A percentile compares a stretch with the other conserved stretches of the same genome.
These are phyloP conservation scores for Globisporangium paddicum DNA, from an alignment of 352 stramenopile species.

Conservation along the genomic window DNA sequence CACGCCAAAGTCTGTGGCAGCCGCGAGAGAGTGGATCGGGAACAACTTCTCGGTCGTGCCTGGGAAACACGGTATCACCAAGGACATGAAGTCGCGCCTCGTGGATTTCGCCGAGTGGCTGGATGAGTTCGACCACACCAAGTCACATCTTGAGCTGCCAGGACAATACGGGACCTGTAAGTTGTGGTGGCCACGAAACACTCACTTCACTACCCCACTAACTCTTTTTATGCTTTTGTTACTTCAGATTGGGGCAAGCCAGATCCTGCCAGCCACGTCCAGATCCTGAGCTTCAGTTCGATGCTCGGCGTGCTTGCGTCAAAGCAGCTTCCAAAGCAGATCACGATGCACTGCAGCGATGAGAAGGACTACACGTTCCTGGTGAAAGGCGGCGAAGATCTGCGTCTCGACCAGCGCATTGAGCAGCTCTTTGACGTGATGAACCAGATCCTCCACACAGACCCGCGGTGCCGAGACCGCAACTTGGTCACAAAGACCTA, in stretches of 20 bases:
- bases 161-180: slow-evolving; percentile 74
- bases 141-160: slow-evolving; percentile 59
- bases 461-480: slow-evolving; percentile 60
- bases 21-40: slow-evolving; percentile 62
- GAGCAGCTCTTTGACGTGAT: slow-evolving; percentile 91
- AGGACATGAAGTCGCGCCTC: slow-evolving; percentile 79
- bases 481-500: slow-evolving; percentile 73
- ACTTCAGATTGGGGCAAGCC: slow-evolving; percentile 67
- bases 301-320: slow-evolving; percentile 76
- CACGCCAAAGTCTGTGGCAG: slow-evolving; percentile 43
- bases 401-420: slow-evolving; percentile 90
- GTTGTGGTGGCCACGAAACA: slow-evolving; percentile 11
- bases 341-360: slow-evolving; percentile 79
- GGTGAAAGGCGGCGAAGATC: slow-evolving; percentile 90
- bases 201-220: too few relatives aligned
- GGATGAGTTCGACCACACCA: slow-evolving; percentile 76
- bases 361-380: slow-evolving; percentile 82
- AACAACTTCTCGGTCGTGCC: slow-evolving; percentile 70
- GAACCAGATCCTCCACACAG: slow-evolving; percentile 79
- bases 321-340: slow-evolving; percentile 81
- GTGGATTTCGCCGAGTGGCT: slow-evolving; percentile 85
- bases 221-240: not conserved
- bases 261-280: slow-evolving; percentile 50
- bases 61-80: slow-evolving; percentile 65
- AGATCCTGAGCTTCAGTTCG: slow-evolving; percentile 73